Evolutionary conservation across 106 monocot species (phyloP).

Genomic region (Acanthochlamys bracteata): DNA sequence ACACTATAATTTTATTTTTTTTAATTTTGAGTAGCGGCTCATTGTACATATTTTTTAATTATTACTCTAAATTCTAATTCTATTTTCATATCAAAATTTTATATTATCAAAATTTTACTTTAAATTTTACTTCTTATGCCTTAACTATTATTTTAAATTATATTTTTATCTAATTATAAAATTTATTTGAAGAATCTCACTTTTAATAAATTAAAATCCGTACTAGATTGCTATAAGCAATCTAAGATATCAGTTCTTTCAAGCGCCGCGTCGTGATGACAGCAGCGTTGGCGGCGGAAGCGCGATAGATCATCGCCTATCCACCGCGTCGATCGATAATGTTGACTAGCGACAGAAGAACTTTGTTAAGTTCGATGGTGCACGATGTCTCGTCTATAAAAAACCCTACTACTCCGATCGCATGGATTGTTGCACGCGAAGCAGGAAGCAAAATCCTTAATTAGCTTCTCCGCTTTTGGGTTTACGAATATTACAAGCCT

Average conservation of each 20-base stretch:
- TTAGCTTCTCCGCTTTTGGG: background rate
- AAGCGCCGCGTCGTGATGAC: background rate
- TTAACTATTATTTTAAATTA: too few relatives aligned
- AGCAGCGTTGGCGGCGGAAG: background rate
- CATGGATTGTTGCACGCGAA: background rate
- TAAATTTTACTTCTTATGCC: too few relatives aligned
- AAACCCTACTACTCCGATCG: background rate
- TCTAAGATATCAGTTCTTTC: background rate
- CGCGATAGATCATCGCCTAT: background rate
- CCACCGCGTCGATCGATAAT: background rate
- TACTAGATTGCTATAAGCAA: too few relatives aligned
- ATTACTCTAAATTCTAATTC: too few relatives aligned
- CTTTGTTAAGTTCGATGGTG: background rate
- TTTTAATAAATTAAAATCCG: too few relatives aligned
- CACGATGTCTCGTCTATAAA: background rate
- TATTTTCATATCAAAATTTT: too few relatives aligned
- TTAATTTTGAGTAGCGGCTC: too few relatives aligned
- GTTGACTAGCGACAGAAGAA: background rate
- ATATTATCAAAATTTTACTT: too few relatives aligned
- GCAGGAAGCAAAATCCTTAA: background rate
- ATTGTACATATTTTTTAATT: too few relatives aligned
- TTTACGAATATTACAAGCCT: background rate
- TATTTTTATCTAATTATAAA: too few relatives aligned
- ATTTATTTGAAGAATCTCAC: too few relatives aligned
- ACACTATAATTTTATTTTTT: too few relatives aligned